These are phyloP conservation scores for Tothia fuscella DNA, from an alignment of 2,329 filamentous ascomycete species.

Conservation along the genomic window DNA sequence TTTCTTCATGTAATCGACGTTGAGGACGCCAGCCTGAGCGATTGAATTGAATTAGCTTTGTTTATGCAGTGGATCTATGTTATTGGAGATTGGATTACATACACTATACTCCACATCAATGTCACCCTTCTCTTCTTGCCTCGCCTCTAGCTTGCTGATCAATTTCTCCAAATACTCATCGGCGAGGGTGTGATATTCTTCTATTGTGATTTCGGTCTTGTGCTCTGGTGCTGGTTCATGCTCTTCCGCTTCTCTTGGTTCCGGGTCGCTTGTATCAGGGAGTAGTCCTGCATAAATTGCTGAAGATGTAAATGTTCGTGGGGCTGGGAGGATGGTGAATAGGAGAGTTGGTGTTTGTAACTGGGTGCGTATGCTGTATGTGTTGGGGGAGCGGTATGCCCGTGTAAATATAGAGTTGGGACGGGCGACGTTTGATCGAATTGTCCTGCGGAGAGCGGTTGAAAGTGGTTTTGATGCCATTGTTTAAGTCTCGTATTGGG, in stretches of 20 bases:
- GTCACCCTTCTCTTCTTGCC: constrained; percentile 61
- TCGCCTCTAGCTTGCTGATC: constrained; percentile 51
- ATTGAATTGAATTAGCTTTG: constrained; percentile 5
- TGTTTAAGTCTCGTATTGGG: too few species aligned
- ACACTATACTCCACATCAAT: constrained; percentile 86
- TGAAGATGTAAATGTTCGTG: constrained; percentile 5
- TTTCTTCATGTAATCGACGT: constrained; percentile 53
- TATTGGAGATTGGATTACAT: constrained; percentile 25
- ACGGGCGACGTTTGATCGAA: constrained; percentile 4
- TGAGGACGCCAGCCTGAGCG: constrained; percentile 70
- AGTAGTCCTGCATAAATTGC: constrained; percentile 3
- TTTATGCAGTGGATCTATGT: neutral
- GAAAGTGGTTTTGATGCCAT: constrained; percentile 8
- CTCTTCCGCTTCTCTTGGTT: constrained; percentile 23
- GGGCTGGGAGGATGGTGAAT: neutral
- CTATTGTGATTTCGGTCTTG: constrained; percentile 54
- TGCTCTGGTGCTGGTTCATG: constrained; percentile 22
- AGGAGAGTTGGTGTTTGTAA: constrained; percentile 1
- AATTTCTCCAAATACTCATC: constrained; percentile 60
- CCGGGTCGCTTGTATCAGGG: constrained; percentile 23
- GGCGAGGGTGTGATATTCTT: constrained; percentile 65
- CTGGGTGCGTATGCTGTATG: neutral
- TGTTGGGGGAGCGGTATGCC: neutral
- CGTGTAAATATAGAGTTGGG: too few species aligned
- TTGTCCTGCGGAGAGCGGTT: constrained; percentile 2